These are phyloP conservation scores for Phialophora tarda DNA, from an alignment of 2,329 filamentous ascomycete species.

Conservation along the genomic window DNA sequence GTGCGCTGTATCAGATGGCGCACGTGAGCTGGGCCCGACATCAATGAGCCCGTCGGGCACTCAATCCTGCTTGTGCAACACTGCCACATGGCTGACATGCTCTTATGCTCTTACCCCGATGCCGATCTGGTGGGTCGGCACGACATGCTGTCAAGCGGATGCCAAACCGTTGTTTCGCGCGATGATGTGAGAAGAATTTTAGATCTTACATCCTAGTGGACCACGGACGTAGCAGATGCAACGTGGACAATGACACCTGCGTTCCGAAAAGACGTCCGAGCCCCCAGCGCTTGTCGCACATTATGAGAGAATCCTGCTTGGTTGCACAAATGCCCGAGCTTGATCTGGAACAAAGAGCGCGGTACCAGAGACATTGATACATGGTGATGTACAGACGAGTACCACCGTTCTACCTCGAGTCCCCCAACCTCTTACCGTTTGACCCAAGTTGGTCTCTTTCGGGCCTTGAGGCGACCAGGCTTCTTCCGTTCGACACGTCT, in stretches of 20 bases:
- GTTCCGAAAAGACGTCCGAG: background rate
- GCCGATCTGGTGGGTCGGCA: background rate
- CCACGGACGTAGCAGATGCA: conserved; percentile 4
- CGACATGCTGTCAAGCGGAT: conserved; percentile 13
- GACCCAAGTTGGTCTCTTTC: conserved; percentile 98
- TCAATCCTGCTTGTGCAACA: conserved; percentile 18
- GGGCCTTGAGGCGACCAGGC: conserved; percentile 90
- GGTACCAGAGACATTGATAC: conserved; percentile 39
- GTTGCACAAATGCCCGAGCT: conserved; percentile 8
- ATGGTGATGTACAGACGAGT: conserved; percentile 42
- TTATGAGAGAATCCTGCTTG: conserved; percentile 2
- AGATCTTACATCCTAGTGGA: conserved; percentile 6
- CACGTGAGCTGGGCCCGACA: conserved; percentile 20
- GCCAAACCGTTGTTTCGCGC: conserved; percentile 2
- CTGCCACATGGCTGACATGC: conserved; percentile 21
- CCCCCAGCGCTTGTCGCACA: background rate
- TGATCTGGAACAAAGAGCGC: conserved; percentile 11
- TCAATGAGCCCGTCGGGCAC: background rate
- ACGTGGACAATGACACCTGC: background rate
- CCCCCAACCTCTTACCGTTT: conserved; percentile 64
- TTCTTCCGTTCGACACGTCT: conserved; percentile 98
- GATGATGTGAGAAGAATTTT: conserved; percentile 3
- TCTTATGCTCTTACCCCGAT: background rate
- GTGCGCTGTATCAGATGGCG: conserved; percentile 2
- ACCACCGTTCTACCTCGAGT: conserved; percentile 17